These are phyloP conservation scores for Ceratobasidium sp. DNA, from an alignment of 1,284 basidiomycete species.

Conservation along the genomic window DNA sequence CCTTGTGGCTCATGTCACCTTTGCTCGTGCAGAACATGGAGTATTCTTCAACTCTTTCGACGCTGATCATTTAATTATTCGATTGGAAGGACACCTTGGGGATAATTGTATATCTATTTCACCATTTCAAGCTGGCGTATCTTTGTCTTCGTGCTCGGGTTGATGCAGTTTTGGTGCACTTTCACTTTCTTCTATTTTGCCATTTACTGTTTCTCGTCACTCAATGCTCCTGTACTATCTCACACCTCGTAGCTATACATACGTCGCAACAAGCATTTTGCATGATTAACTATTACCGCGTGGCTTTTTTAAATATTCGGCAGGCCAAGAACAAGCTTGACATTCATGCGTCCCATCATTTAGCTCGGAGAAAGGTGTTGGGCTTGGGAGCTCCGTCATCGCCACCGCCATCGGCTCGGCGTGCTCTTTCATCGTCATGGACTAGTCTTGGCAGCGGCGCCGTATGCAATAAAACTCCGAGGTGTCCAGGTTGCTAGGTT, in stretches of 20 bases:
- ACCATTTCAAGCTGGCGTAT: conserved; percentile 11
- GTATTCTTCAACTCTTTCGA: conserved; percentile 39
- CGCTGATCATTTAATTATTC: conserved; percentile 39
- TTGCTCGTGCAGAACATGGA: conserved; percentile 23
- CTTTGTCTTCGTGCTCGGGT: neutral
- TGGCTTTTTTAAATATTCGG: too few species aligned
- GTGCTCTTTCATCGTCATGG: neutral
- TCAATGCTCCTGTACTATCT: conserved; percentile 30
- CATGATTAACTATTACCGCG: neutral
- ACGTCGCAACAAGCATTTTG: conserved; percentile 10
- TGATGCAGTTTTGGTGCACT: neutral
- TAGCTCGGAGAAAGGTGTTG: conserved; percentile 21
- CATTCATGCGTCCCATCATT: neutral
- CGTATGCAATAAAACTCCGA: neutral
- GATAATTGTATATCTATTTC: conserved; percentile 41
- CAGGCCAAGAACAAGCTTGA: neutral
- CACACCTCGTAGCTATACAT: conserved; percentile 44
- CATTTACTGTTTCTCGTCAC: conserved; percentile 28
- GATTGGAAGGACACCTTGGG: conserved; percentile 33
- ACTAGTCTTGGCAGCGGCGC: neutral
- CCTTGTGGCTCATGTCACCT: neutral
- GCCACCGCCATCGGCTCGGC: neutral
- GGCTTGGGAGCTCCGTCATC: neutral
- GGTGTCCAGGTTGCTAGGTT: neutral
- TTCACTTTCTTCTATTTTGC: neutral